A percentile compares a stretch with the other conserved stretches of the same genome.
Conservation (phyloP, 345 rosid genomes). For the Trapa incisa region DNA sequence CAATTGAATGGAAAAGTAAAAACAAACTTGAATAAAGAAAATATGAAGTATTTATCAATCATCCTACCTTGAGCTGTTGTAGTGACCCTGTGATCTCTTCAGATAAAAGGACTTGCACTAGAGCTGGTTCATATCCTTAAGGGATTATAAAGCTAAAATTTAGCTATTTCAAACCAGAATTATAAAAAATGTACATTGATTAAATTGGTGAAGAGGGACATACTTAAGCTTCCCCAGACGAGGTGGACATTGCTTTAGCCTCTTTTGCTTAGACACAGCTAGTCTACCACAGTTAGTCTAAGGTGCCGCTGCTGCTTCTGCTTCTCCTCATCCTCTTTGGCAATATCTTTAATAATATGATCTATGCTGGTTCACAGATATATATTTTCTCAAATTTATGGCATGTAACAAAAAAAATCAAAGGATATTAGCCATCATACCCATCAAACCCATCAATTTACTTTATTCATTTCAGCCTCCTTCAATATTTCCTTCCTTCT, state of each 20-base stretch:
- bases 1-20: background rate
- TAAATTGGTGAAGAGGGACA: constrained; percentile 1
- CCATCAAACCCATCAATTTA: constrained; percentile 73
- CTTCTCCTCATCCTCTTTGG: constrained; percentile 71
- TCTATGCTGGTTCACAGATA: constrained; percentile 35
- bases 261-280: constrained; percentile 57
- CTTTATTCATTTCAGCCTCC: constrained; percentile 42
- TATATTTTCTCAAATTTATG: background rate
- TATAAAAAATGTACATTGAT: background rate
- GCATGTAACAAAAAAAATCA: no score
- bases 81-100: constrained; percentile 94
- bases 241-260: constrained; percentile 63
- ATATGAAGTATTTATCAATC: background rate
- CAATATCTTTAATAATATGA: constrained; percentile 63
- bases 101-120: constrained; percentile 68
- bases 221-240: constrained; percentile 96
- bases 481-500: constrained; percentile 42
- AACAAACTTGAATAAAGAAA: background rate
- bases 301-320: constrained; percentile 45
- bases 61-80: constrained; percentile 20
- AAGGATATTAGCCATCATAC: constrained; percentile 14
- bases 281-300: constrained; percentile 42
- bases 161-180: background rate
- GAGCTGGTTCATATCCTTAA: constrained; percentile 31
- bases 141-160: background rate